Percentiles rank a stretch among this genome's conserved stretches.
phyloP scores from a whole-genome alignment of 139 green algal genomes.

The Cymbomonas tetramitiformis region DNA sequence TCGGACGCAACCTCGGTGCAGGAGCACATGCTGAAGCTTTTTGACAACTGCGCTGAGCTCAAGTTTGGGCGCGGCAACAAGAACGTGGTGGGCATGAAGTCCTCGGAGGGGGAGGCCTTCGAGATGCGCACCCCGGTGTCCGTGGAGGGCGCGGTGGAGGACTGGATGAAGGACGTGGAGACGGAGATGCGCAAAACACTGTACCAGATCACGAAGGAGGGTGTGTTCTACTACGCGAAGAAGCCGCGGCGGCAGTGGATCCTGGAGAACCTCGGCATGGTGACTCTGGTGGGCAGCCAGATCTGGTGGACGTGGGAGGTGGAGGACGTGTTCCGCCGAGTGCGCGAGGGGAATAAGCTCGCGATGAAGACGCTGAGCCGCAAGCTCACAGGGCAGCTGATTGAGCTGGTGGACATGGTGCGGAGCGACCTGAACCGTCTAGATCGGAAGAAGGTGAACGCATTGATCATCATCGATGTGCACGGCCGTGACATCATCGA shows the following conservation, averaged over 20 bases:
- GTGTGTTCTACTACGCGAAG: slow-evolving; percentile 56
- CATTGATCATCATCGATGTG: slow-evolving; percentile 72
- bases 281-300: slow-evolving; percentile 64
- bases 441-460: slow-evolving; percentile 66
- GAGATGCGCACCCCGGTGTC: slow-evolving; percentile 48
- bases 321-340: slow-evolving; percentile 59
- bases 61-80: slow-evolving; percentile 68
- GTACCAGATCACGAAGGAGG: slow-evolving; percentile 56
- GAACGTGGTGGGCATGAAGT: slow-evolving; percentile 62
- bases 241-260: slow-evolving; percentile 55
- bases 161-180: slow-evolving; percentile 70
- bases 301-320: slow-evolving; percentile 85
- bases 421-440: slow-evolving; percentile 46
- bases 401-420: slow-evolving; percentile 60
- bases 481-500: slow-evolving; percentile 73
- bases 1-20: slow-evolving; percentile 55
- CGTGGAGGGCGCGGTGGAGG: slow-evolving; percentile 61
- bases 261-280: slow-evolving; percentile 62
- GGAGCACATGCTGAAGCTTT: slow-evolving; percentile 87
- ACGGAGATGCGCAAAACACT: slow-evolving; percentile 60
- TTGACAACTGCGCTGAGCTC: slow-evolving; percentile 70
- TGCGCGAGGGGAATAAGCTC: slow-evolving; percentile 54
- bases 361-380: slow-evolving; percentile 57
- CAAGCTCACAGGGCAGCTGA: slow-evolving; percentile 60
- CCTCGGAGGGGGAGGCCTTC: slow-evolving; percentile 64